Evolutionary conservation across 1,284 basidiomycete species (phyloP), one percentile per base, ranked within the genome.

Genomic region (Filobasidium uniguttulatum): DNA sequence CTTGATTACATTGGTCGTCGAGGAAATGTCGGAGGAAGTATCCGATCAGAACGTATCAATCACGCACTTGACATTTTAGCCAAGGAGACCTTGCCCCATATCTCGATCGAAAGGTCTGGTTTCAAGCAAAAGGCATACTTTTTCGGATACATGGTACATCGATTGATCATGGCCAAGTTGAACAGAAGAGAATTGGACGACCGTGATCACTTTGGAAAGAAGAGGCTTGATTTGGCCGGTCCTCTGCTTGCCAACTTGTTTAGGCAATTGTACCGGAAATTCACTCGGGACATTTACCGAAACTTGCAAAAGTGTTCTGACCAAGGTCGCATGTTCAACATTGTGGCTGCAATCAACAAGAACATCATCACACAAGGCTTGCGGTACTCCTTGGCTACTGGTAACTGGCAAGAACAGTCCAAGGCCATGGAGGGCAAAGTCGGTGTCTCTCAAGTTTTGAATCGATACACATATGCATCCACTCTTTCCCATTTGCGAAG

Each of bases 121-220:
- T 88, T 94, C 70, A 91, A 87, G 34, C 94, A 94, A 74, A 99
- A 99, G 70, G 94, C 94, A 2, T 98, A 91, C 71, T 99, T 98
- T 77, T 90, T 98, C 56, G 94, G 94, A n/a, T 98, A 97, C 71
- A 99, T 99, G 93, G 86, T 97, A 45, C 93, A 98, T 71, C 82
- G 94, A 53, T 75, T 99, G 23, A 73, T 96, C 5, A 78, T 96
- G 15, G 91, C 94, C 35, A 90, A 90, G 15, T 71, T 98, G 60
- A 91, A 97, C 64, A 77, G 94, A 50, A 77, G 94, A 61, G 94
- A 98, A 65, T 76, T 98, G 34, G 93, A 99, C 65, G 93, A 99
- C 71, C 88, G 93, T 73, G 93, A 99, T 73, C 94, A 99, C 71
- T 98, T 98, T 62, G 93, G 93, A 49, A 97, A 97, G 73, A 99